Base-by-base conservation (phyloP, 805 yeast genomes). In the Candida piceae region DNA sequence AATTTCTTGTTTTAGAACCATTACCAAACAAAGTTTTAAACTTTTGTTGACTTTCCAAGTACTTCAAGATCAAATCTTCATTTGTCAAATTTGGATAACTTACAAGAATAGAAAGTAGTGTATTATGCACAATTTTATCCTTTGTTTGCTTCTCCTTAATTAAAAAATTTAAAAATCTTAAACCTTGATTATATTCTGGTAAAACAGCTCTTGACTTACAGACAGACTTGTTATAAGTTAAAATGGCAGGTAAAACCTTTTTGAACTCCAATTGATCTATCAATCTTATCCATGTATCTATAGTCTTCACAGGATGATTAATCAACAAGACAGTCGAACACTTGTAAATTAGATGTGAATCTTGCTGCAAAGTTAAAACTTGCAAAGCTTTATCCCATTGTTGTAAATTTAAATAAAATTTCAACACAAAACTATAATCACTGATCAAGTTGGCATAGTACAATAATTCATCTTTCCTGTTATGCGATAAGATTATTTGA, bases 251-350 rank as follows among this genome's bases (percentile, higher is more conserved):
- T 3, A 93, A 58, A 16, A 93, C 64, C 41, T 70, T 76, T 11
- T 72, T 70, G 32, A 82, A 80, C 40, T 84, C 75, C 3, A 90
- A 45, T 7, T 53, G 50, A 18, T 60, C 62, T 0, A 67, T 50
- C 29, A 80, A 55, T 34, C 78, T 70, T 51, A 84, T 71, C 97
- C 97, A 93, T 0, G 84, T 69, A 35, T 80, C 82, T 2, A 85
- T 76, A 0, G 96, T 86, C 10, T 69, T 71, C 20, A 64, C 65
- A 0, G 98, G 89, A 11, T 72, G 61, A 48, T 84, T 84, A 2
- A 78, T 65, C 35, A 93, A 56, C 26, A 93, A 57, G 0, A 79
- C 79, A 0, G 82, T 78, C 1, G 97, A 70, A 41, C 79, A 78
- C 42, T 74, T 72, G 60, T 87, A 85, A 5, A 84, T 71, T 7